Evolutionary conservation across 1,284 basidiomycete genomes (phyloP), one percentile per base, ranked within the genome.

Genomic region (Tremellales sp.): DNA sequence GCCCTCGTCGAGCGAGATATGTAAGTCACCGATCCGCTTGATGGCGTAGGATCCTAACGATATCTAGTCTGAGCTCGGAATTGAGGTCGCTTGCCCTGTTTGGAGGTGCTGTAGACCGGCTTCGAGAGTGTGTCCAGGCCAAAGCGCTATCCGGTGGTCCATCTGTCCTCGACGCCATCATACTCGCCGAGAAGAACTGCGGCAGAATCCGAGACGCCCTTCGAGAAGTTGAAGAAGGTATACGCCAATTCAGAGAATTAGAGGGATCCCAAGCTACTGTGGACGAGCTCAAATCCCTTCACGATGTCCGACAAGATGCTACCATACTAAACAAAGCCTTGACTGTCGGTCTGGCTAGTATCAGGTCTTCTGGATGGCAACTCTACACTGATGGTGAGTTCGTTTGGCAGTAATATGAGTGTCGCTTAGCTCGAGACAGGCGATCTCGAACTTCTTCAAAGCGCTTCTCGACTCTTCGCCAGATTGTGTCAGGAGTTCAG

Each of bases 1-100:
- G 83, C 84, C 1, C 58, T 90, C 5, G 77, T 65, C 5, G 62
- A 70, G 32, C 68, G 79, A 58, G 53, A 58, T 18, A 36, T 66
- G 80, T 81, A 50, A 66, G 77, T 58, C 24, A 19, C 14, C 34
- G 21, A 36, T 10, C 16, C n/a, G 18, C 8, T 13, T 43, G 36
- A 29, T 41, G 38, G 21, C 25, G n/a, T 21, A 22, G 47, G 25
- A 35, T 6, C 14, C 26, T 10, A 42, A 34, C 27, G 5, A 25
- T 19, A 9, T 26, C n/a, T 35, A 56, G 54, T 21, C 16, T 45
- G 22, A 43, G 41, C 4, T 37, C 19, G 12, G 37, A 53, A 8
- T 25, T 53, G n/a, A 37, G 41, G 16, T 45, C 43, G 3, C 37
- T 53, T 32, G 33, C 34, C 5, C 28, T 50, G 27, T 43, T 58